Base-by-base conservation (phyloP, 2,329 filamentous ascomycete species). In the Pseudocercospora cruenta region DNA sequence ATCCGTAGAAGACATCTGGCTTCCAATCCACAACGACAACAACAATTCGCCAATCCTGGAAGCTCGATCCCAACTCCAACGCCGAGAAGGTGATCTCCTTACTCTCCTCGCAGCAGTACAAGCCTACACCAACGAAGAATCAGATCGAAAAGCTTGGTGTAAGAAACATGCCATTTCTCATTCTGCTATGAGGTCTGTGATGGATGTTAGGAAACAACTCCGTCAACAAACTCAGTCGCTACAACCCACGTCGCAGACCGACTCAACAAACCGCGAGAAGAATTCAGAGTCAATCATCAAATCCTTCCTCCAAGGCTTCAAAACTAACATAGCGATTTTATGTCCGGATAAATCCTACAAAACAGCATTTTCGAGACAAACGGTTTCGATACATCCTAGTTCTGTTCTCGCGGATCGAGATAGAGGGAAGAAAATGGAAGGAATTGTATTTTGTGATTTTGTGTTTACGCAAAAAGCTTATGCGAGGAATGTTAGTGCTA, bases 161-260 rank as follows among this genome's bases (percentile, higher is more conserved):
- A 82, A 85, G 64, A 80, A 81, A 67, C 86, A 87, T 69, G 81
- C 87, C 67, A 84, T 90, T 10, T 86, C 83, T 1, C 87, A 90
- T 70, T 82, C 87, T 45, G 87, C 87, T 3, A 90, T 90, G 88
- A 85, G 87, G 70, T 85, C 84, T 16, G 87, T 88, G 3, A 88
- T 90, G 86, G 86, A 89, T 68, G 84, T 89, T 57, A 83, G 87
- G 62, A 89, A 88, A 73, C 87, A 89, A 76, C 81, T 88, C n/a
- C 81, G 80, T 21, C 76, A 82, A 3, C 86, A 87, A 73, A 88
- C 85, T 72, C 81, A 80, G 60, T 78, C 81, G 59, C 80, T 84
- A 8, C 19, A 14, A 1, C 12, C 54, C 54, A 33, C 28, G 1
- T 21, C 16, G 12, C 19, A 16, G 3, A 9, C 54, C 28, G 10